phyloP scores from a whole-genome alignment of 192 early-diverging fungal genomes.

The Rhizophagus sp. region DNA sequence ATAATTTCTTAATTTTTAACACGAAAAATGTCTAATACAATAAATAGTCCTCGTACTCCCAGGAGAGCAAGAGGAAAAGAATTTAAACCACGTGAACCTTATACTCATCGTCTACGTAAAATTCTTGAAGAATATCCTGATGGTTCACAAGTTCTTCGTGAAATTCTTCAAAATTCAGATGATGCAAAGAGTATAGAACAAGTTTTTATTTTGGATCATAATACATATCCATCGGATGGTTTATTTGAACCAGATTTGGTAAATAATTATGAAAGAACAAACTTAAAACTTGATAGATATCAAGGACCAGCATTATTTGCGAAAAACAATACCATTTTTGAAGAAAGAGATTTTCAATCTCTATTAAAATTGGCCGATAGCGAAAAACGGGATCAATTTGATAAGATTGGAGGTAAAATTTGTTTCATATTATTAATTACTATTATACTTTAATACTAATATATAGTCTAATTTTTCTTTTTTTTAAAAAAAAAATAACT shows the following conservation, averaged over 20 bases:
- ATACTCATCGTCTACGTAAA: conserved; percentile 34
- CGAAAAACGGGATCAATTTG: conserved; percentile 25
- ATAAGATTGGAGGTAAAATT: conserved; percentile 5
- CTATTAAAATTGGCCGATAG: conserved; percentile 28
- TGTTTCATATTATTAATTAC: no score
- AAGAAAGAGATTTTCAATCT: conserved; percentile 24
- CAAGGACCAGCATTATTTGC: conserved; percentile 34
- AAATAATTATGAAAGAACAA: no score
- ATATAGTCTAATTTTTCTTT: no score
- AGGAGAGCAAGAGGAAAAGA: not conserved
- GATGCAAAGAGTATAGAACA: not conserved
- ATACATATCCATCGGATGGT: not conserved
- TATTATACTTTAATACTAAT: no score
- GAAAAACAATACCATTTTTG: conserved; percentile 30
- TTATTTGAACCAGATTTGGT: not conserved
- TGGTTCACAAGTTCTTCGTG: conserved; percentile 44
- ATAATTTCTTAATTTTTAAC: no score
- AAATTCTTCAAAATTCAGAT: conserved; percentile 47
- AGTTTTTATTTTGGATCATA: conserved; percentile 1
- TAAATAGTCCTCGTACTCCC: no score
- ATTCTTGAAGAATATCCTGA: conserved; percentile 47
- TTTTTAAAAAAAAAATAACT: no score
- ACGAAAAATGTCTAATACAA: no score
- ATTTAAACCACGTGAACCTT: conserved; percentile 28
- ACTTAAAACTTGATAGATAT: not conserved